Evolutionary conservation across 352 stramenopile species (phyloP), one percentile per base, ranked within the genome.

Genomic region (Pythium sp.): DNA sequence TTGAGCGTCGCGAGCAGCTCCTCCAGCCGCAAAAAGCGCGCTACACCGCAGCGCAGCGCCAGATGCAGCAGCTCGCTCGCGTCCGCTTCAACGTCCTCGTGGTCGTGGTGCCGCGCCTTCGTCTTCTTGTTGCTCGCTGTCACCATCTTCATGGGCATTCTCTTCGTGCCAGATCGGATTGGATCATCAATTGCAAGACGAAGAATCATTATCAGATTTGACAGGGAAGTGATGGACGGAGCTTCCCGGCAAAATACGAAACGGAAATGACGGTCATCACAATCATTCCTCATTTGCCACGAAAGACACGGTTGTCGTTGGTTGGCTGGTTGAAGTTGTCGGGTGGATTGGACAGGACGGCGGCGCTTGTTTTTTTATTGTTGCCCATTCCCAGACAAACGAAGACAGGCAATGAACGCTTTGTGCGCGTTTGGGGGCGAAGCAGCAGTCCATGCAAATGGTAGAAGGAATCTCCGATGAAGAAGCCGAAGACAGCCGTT

Each of bases 1-100:
- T 58, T 58, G 30, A 66, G 28, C 30, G 28, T 9, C 20, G 47
- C 32, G 26, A 58, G 28, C 46, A 66, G 46, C 30, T 66, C 60
- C 12, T 66, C 46, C 14, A 66, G 46, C 4, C 60, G 60, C 30
- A 66, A 47, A n/a, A 58, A 36, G 20, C 32, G 46, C 0, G 46
- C 30, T 7, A 49, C 8, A 9, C 60, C 46, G 32, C 60, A 58
- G 28, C 47, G 46, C 47, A 66, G 46, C 5, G 26, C 26, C 28
- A 66, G 46, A 47, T 58, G 47, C 47, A 59, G 46, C 22, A 20
- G 5, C 3, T 66, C 47, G 28, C 47, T 58, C n/a, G 14, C 41
- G 32, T 43, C 56, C 20, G 6, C 24, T 12, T n/a, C 15, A n/a
- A 15, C 15, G 1, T 15, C 15, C 1, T 9, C 41, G 15, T n/a